phyloP scores from a whole-genome alignment of 495 filamentous ascomycete genomes.

The Aspergillus indologenus region DNA sequence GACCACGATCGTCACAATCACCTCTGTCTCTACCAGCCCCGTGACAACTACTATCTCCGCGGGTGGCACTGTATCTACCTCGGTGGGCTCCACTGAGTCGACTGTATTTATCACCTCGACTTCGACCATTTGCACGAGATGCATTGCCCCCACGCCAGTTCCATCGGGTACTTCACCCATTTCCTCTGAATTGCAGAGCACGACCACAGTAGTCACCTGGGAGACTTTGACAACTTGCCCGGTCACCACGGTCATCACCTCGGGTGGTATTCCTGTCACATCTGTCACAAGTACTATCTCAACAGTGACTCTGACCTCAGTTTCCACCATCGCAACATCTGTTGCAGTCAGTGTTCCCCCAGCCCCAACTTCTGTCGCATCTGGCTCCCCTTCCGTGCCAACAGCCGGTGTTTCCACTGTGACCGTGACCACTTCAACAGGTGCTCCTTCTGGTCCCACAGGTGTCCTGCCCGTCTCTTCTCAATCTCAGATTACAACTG shows the following conservation, averaged over 20 bases:
- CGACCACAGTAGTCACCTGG: conserved; percentile 33
- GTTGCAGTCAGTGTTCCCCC: conserved; percentile 31
- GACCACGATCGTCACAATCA: conserved; percentile 36
- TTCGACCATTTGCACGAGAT: conserved; percentile 26
- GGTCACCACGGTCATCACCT: conserved; percentile 36
- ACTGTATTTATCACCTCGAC: conserved; percentile 37
- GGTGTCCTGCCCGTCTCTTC: not conserved
- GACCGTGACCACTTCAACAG: not conserved
- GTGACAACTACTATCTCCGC: conserved; percentile 41
- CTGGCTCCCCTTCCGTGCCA: not conserved
- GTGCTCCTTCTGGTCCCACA: not conserved
- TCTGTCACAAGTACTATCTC: conserved; percentile 41
- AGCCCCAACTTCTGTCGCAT: conserved; percentile 4
- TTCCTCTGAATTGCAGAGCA: not conserved
- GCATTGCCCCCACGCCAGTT: conserved; percentile 23
- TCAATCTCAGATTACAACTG: not conserved
- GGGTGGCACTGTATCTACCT: conserved; percentile 26
- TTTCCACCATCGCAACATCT: conserved; percentile 27
- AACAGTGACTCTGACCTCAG: conserved; percentile 36
- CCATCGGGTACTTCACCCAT: not conserved
- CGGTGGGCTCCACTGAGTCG: conserved; percentile 33
- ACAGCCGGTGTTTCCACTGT: not conserved
- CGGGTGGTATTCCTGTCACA: conserved; percentile 31
- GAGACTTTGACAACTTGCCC: conserved; percentile 44
- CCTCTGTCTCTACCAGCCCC: conserved; percentile 29